Evolutionary conservation across 2,329 filamentous ascomycete genomes (phyloP).

Genomic region (Aspergillus ochraceus): DNA sequence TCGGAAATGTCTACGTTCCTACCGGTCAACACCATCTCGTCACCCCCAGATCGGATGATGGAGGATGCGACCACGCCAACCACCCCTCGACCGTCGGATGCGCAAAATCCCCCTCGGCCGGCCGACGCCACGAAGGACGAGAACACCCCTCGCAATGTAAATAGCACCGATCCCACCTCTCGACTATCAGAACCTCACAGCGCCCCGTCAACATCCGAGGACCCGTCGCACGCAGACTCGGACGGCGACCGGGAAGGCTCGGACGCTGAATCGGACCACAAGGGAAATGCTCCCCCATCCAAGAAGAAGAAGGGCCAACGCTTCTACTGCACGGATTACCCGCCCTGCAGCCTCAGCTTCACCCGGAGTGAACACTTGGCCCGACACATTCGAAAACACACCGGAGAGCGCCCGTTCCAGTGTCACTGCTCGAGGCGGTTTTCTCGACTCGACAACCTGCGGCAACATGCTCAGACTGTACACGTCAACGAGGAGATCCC

Average conservation of each 20-base stretch:
- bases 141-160: slow-evolving; percentile 47
- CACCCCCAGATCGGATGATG: slow-evolving; percentile 44
- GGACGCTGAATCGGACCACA: slow-evolving; percentile 64
- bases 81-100: slow-evolving; percentile 51
- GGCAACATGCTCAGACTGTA: slow-evolving; percentile 96
- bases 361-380: slow-evolving; percentile 94
- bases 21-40: slow-evolving; percentile 59
- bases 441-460: slow-evolving; percentile 88
- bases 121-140: slow-evolving; percentile 24
- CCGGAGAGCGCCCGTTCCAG: slow-evolving; percentile 92
- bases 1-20: slow-evolving; percentile 59
- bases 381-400: slow-evolving; percentile 96
- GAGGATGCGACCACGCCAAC: slow-evolving; percentile 58
- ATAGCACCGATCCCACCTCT: slow-evolving; percentile 45
- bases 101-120: slow-evolving; percentile 27
- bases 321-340: slow-evolving; percentile 95
- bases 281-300: slow-evolving; percentile 64
- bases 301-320: slow-evolving; percentile 97
- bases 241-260: slow-evolving; percentile 66
- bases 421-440: slow-evolving; percentile 94
- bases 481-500: slow-evolving; percentile 98
- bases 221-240: slow-evolving; percentile 75
- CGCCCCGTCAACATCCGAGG: slow-evolving; percentile 50
- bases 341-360: slow-evolving; percentile 91
- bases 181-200: slow-evolving; percentile 40